Conservation (phyloP, 2,329 filamentous ascomycete species). For the Alternaria sp. region DNA sequence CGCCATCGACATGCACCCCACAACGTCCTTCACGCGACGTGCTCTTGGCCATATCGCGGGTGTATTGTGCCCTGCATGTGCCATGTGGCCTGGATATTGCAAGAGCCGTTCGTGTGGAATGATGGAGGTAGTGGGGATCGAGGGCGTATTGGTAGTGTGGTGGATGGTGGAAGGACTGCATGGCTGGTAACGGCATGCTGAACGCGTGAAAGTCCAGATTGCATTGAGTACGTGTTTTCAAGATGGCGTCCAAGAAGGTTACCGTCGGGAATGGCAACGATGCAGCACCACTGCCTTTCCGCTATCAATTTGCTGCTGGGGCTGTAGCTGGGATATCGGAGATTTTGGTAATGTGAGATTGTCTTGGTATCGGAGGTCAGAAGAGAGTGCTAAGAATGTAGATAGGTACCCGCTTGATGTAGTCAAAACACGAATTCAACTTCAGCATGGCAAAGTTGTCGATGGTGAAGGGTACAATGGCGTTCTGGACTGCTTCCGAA, state of each 20-base stretch:
- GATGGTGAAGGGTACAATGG: constrained; percentile 35
- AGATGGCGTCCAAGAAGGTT: neutral
- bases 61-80: neutral
- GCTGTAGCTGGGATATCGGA: constrained; percentile 23
- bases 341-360: constrained; percentile 35
- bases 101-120: neutral
- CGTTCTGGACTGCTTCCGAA: constrained; percentile 37
- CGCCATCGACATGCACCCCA: neutral
- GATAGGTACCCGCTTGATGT: constrained; percentile 43
- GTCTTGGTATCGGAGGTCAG: neutral
- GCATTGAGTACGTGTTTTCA: neutral
- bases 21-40: constrained; percentile 1
- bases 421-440: constrained; percentile 40
- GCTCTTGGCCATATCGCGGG: neutral
- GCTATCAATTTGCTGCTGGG: constrained; percentile 38
- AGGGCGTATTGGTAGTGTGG: neutral
- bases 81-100: constrained; percentile 4
- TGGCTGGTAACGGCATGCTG: neutral
- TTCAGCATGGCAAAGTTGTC: constrained; percentile 31
- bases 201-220: neutral
- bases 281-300: constrained; percentile 27
- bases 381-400: constrained; percentile 27
- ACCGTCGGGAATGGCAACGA: neutral
- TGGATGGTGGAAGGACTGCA: neutral
- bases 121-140: neutral